phyloP scores from a whole-genome alignment of 352 stramenopile genomes.

The Phytophthora tubulina region DNA sequence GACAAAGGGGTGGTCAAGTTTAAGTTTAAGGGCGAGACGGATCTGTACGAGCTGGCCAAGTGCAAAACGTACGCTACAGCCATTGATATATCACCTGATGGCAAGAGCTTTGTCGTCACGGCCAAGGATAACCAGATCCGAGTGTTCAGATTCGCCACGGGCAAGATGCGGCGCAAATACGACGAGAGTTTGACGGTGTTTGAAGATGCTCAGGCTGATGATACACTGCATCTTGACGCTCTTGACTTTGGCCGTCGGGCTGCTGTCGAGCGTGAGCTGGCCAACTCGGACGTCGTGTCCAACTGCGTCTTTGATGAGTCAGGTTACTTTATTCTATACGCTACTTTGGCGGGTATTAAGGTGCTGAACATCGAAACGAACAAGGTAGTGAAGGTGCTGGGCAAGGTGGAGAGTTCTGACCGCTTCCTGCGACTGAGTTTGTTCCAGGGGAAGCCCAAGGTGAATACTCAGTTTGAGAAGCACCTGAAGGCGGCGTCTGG shows the following conservation, averaged over 20 bases:
- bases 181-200: constrained; percentile 92
- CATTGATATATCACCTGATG: constrained; percentile 76
- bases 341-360: constrained; percentile 97
- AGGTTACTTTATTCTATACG: constrained; percentile 96
- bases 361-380: constrained; percentile 96
- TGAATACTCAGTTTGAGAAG: constrained; percentile 97
- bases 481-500: constrained; percentile 66
- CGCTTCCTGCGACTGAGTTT: constrained; percentile 95
- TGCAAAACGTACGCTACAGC: constrained; percentile 85
- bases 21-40: constrained; percentile 96
- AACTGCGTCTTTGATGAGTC: constrained; percentile 97
- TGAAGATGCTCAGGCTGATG: constrained; percentile 85
- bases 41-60: constrained; percentile 97
- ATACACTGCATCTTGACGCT: constrained; percentile 80
- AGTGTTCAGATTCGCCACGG: constrained; percentile 88
- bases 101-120: constrained; percentile 87
- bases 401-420: constrained; percentile 96
- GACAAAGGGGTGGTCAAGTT: constrained; percentile 63
- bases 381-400: constrained; percentile 92
- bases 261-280: constrained; percentile 87
- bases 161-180: constrained; percentile 91
- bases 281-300: constrained; percentile 51
- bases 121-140: constrained; percentile 91
- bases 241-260: constrained; percentile 90
- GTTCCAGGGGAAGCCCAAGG: constrained; percentile 95